Evolutionary conservation across 2,329 filamentous ascomycete genomes (phyloP).

Genomic region (Trichoderma semiorbis): DNA sequence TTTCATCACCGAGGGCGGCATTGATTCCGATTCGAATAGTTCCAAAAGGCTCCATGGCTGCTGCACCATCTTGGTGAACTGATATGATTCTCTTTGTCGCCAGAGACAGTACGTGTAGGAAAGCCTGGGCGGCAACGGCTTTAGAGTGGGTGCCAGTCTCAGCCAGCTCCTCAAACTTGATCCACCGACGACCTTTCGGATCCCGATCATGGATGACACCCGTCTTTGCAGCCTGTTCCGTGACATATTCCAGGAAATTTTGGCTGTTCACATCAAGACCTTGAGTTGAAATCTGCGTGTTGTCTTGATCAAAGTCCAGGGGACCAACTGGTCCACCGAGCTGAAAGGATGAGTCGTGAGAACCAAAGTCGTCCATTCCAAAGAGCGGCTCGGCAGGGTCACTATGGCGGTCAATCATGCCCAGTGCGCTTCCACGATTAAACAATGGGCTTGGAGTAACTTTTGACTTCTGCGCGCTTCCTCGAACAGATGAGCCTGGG

Average conservation of each 20-base stretch:
- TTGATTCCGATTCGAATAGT: constrained; percentile 44
- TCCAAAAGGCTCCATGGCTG: constrained; percentile 41
- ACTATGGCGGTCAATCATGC: constrained; percentile 47
- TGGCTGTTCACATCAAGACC: constrained; percentile 44
- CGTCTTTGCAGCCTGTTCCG: constrained; percentile 34
- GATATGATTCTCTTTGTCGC: constrained; percentile 62
- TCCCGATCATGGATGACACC: constrained; percentile 34
- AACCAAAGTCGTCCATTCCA: constrained; percentile 34
- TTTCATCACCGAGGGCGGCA: constrained; percentile 17
- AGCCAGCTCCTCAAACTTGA: constrained; percentile 69
- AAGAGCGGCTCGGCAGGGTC: constrained; percentile 36
- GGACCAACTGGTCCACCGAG: constrained; percentile 22
- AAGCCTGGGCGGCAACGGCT: constrained; percentile 68
- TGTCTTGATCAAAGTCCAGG: constrained; percentile 23
- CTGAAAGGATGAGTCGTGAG: constrained; percentile 33
- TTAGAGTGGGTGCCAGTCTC: constrained; percentile 51
- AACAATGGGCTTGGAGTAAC: constrained; percentile 38
- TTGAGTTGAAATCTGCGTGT: constrained; percentile 32
- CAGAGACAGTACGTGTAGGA: constrained; percentile 69
- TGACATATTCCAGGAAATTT: constrained; percentile 45
- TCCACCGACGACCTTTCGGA: constrained; percentile 38
- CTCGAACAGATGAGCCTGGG: constrained; percentile 45
- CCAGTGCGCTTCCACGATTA: constrained; percentile 34
- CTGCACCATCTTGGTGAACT: constrained; percentile 56
- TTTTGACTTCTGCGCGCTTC: constrained; percentile 35